Evolutionary conservation across 805 yeast species (phyloP).

Genomic region (Metschnikowia amazonensis): DNA sequence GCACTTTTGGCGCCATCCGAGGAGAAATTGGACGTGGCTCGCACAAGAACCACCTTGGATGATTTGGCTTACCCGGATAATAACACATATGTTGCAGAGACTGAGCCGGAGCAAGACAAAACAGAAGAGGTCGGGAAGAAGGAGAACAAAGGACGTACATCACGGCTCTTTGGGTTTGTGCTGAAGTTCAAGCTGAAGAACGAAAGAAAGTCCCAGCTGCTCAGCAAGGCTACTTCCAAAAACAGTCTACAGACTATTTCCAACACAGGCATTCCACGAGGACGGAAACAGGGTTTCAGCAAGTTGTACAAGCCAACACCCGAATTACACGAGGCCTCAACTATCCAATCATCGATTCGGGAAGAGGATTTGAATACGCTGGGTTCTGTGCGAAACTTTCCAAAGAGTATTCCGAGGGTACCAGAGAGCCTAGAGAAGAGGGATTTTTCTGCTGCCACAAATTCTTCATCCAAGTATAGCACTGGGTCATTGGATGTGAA

Average conservation of each 20-base stretch:
- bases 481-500: conserved; percentile 10
- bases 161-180: neutral
- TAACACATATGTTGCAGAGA: neutral
- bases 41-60: neutral
- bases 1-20: neutral
- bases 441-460: conserved; percentile 4
- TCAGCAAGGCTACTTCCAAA: neutral
- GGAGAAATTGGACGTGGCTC: neutral
- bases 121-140: neutral
- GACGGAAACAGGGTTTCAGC: conserved; percentile 21
- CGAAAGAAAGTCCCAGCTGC: neutral
- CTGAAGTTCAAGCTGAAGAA: conserved; percentile 1
- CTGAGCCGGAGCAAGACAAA: neutral
- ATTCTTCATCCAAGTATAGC: conserved; percentile 12
- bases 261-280: conserved; percentile 23
- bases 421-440: neutral
- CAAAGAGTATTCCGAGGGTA: neutral
- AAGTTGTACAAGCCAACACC: conserved; percentile 26
- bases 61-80: neutral
- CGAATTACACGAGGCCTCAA: conserved; percentile 15
- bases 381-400: neutral
- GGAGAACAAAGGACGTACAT: neutral
- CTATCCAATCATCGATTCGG: conserved; percentile 5
- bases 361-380: neutral
- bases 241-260: conserved; percentile 12